Percentiles rank a stretch among this genome's conserved stretches.
phyloP scores from a whole-genome alignment of 768 basidiomycete genomes.

The Hypsizygus marmoreus region DNA sequence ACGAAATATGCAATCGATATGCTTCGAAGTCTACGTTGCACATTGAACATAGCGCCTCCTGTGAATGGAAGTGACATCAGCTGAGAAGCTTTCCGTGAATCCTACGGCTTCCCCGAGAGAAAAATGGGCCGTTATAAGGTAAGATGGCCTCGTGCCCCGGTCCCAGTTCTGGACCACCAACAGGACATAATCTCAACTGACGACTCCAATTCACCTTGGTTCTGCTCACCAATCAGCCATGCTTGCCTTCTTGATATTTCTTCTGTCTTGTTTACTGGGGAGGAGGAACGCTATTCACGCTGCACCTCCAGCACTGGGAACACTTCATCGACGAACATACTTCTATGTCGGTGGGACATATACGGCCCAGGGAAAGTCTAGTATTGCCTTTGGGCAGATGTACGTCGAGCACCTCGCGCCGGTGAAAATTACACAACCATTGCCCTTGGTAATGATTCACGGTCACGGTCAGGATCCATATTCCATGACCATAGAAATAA shows the following conservation, averaged over 20 bases:
- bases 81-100: not conserved
- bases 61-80: not conserved
- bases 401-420: constrained; percentile 56
- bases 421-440: constrained; percentile 33
- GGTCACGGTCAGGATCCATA: constrained; percentile 36
- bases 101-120: too few relatives aligned
- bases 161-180: not conserved
- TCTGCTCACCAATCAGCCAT: constrained; percentile 2
- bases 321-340: constrained; percentile 46
- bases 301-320: constrained; percentile 19
- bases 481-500: not conserved
- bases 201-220: not conserved
- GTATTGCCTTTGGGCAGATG: constrained; percentile 46
- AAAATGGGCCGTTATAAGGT: not conserved
- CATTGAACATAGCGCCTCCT: not conserved
- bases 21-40: not conserved
- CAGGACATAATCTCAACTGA: not conserved
- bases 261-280: constrained; percentile 1
- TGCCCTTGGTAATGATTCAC: constrained; percentile 50
- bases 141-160: not conserved
- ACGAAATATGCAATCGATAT: not conserved
- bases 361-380: constrained; percentile 32
- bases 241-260: not conserved
- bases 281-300: too few relatives aligned
- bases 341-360: constrained; percentile 52